Evolutionary conservation across 2,329 filamentous ascomycete species (phyloP).

Genomic region (Xylariaceae sp.): DNA sequence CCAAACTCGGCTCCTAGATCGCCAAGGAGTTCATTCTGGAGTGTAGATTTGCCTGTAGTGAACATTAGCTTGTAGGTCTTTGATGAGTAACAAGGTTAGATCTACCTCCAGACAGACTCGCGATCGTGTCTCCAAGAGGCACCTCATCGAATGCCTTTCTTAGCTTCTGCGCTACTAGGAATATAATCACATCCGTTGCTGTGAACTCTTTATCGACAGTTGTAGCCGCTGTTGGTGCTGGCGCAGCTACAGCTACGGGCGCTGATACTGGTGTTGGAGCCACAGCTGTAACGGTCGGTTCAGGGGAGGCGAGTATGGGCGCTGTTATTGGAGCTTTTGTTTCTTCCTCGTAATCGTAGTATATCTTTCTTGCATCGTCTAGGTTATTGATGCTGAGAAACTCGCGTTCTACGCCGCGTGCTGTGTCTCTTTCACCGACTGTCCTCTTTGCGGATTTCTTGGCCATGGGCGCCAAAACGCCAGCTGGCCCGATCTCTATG

Average conservation of each 20-base stretch:
- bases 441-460: conserved; percentile 13
- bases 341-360: conserved; percentile 12
- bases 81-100: conserved; percentile 35
- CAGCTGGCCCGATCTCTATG: conserved; percentile 15
- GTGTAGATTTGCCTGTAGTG: conserved; percentile 83
- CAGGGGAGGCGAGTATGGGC: background rate
- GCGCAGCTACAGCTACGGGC: background rate
- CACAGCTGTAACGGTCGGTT: background rate
- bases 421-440: conserved; percentile 9
- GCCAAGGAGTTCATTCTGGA: conserved; percentile 97
- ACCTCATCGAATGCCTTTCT: conserved; percentile 90
- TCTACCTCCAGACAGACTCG: conserved; percentile 88
- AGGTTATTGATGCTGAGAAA: conserved; percentile 10
- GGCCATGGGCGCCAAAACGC: conserved; percentile 13
- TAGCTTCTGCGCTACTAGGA: conserved; percentile 91
- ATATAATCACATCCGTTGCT: conserved; percentile 84
- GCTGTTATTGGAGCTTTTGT: background rate
- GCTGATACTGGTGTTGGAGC: conserved; percentile 1
- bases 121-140: conserved; percentile 92
- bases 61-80: background rate
- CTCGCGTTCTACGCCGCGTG: conserved; percentile 9
- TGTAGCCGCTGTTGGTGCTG: background rate
- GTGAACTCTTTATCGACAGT: conserved; percentile 43
- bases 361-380: conserved; percentile 12
- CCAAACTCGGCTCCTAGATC: conserved; percentile 98